phyloP scores from a whole-genome alignment of 352 stramenopile genomes.

The Phytopythium kandeliae region DNA sequence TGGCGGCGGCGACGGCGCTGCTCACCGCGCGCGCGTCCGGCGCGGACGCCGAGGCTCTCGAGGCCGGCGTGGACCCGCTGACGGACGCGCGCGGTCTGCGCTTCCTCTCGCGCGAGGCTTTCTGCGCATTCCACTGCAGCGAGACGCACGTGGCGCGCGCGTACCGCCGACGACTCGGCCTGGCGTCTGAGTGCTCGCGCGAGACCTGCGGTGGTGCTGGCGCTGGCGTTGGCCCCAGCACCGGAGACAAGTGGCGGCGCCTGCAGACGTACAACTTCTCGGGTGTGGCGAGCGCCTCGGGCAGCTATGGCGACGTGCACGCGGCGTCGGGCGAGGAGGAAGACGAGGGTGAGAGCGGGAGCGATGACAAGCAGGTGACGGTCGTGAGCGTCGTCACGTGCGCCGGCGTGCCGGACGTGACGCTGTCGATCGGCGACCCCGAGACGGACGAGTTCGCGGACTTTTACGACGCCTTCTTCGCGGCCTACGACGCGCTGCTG shows the following conservation, averaged over 20 bases:
- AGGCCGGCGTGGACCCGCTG: slow-evolving; percentile 5
- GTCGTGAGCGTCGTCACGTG: slow-evolving; percentile 44
- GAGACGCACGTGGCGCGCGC: slow-evolving; percentile 25
- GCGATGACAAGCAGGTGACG: slow-evolving; percentile 8
- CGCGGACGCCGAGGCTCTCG: background rate
- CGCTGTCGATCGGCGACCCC: slow-evolving; percentile 26
- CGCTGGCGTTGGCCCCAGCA: too few species aligned
- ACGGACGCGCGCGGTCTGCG: slow-evolving; percentile 35
- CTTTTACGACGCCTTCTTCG: slow-evolving; percentile 61
- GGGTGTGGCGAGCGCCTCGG: slow-evolving; percentile 3
- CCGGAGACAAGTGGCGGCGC: background rate
- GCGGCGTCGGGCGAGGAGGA: slow-evolving; percentile 6
- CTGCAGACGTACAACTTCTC: slow-evolving; percentile 24
- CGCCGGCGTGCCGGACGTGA: slow-evolving; percentile 23
- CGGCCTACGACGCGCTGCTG: slow-evolving; percentile 60
- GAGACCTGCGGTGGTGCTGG: slow-evolving; percentile 9
- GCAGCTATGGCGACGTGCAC: slow-evolving; percentile 22
- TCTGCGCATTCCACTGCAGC: slow-evolving; percentile 60
- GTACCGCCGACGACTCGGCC: background rate
- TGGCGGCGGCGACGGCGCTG: background rate
- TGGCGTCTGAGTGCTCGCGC: slow-evolving; percentile 12
- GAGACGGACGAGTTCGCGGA: slow-evolving; percentile 31
- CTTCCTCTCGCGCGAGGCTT: slow-evolving; percentile 32
- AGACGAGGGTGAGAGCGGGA: slow-evolving; percentile 9
- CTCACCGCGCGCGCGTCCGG: slow-evolving; percentile 28